These are phyloP conservation scores for Astragalus membranaceus DNA, from an alignment of 306 rosid species.

Conservation along the genomic window DNA sequence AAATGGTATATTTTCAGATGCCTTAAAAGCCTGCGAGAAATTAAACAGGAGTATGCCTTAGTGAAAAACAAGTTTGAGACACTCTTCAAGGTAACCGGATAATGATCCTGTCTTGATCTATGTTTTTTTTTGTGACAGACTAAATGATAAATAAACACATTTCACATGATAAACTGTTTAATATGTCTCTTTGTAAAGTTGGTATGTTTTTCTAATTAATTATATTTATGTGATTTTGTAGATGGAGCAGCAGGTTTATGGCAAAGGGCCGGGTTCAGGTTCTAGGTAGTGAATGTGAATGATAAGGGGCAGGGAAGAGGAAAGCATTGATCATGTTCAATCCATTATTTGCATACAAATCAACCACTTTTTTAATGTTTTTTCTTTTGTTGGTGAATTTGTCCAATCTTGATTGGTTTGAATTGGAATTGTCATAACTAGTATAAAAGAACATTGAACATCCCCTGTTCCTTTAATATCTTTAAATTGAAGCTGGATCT, in stretches of 20 bases:
- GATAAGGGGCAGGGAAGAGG: neutral
- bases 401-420: neutral
- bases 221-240: constrained; percentile 16
- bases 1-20: constrained; percentile 40
- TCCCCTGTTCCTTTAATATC: neutral
- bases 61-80: constrained; percentile 64
- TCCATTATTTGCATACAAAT: neutral
- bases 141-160: neutral
- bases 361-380: constrained; percentile 7
- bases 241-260: constrained; percentile 49
- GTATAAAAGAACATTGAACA: neutral
- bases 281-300: constrained; percentile 14
- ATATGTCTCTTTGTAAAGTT: neutral
- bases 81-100: constrained; percentile 53
- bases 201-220: neutral
- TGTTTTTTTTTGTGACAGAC: neutral
- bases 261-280: constrained; percentile 25
- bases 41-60: constrained; percentile 46
- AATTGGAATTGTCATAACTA: neutral
- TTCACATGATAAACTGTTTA: neutral
- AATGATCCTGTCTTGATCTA: neutral
- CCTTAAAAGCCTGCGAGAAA: constrained; percentile 46
- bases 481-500: neutral
- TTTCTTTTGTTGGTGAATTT: constrained; percentile 7
- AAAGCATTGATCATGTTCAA: neutral